phyloP scores from a whole-genome alignment of 148 eudicot genomes.

The Pharnaceum exiguum region DNA sequence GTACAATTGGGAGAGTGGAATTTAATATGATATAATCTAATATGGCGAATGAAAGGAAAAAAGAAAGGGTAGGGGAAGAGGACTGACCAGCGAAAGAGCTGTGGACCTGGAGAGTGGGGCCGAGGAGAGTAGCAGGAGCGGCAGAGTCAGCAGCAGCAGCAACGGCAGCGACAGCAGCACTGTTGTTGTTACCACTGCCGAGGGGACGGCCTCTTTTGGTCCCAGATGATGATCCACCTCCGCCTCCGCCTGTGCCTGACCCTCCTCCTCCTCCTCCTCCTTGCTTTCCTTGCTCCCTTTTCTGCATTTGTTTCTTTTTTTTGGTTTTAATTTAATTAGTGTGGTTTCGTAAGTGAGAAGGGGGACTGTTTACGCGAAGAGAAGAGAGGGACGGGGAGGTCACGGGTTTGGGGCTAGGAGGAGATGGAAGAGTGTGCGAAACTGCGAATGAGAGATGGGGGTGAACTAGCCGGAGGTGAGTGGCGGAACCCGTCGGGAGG shows the following conservation, averaged over 20 bases:
- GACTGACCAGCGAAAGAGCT: constrained; percentile 71
- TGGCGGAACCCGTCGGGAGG: too few relatives aligned
- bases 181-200: constrained; percentile 56
- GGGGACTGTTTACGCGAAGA: too few relatives aligned
- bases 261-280: constrained; percentile 42
- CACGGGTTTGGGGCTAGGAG: too few relatives aligned
- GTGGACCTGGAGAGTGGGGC: constrained; percentile 88
- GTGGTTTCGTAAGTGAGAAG: too few relatives aligned
- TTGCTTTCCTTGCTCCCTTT: constrained; percentile 60
- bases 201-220: constrained; percentile 88
- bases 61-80: not conserved
- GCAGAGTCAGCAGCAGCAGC: constrained; percentile 52
- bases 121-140: constrained; percentile 68
- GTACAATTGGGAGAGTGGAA: too few relatives aligned
- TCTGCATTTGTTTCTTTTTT: constrained; percentile 45
- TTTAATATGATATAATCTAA: too few relatives aligned
- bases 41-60: not conserved
- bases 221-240: constrained; percentile 41
- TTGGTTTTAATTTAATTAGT: too few relatives aligned
- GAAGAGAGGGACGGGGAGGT: too few relatives aligned
- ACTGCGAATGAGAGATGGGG: too few relatives aligned
- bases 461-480: too few relatives aligned
- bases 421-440: too few relatives aligned
- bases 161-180: constrained; percentile 49
- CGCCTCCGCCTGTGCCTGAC: constrained; percentile 1